Evolutionary conservation across 768 basidiomycete genomes (phyloP).

Genomic region (Tulasnella sp.): DNA sequence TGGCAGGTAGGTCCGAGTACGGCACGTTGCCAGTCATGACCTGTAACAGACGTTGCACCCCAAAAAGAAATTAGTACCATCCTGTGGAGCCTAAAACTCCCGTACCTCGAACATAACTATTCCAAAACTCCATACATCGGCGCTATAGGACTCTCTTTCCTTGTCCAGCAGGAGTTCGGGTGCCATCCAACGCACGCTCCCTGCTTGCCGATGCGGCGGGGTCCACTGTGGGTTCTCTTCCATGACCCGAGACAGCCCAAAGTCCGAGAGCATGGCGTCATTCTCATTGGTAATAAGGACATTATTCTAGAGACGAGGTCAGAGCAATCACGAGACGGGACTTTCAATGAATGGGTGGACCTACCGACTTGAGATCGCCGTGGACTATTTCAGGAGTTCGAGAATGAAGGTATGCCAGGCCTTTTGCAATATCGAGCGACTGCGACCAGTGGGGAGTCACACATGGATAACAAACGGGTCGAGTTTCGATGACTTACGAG

Average conservation of each 20-base stretch:
- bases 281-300: neutral
- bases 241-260: neutral
- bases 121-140: neutral
- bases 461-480: too few species aligned
- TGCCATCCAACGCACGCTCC: neutral
- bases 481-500: neutral
- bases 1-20: neutral
- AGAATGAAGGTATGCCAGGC: neutral
- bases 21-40: neutral
- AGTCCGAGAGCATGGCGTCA: neutral
- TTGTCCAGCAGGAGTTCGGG: neutral
- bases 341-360: neutral
- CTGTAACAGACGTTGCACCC: too few species aligned
- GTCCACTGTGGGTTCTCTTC: neutral
- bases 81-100: too few species aligned
- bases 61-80: too few species aligned
- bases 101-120: neutral
- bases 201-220: neutral
- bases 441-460: too few species aligned
- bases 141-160: neutral
- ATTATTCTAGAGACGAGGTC: neutral
- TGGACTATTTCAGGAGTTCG: neutral
- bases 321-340: too few species aligned
- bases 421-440: neutral
- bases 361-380: neutral